Base-by-base conservation (phyloP, 2,329 filamentous ascomycete genomes). In the Huntiella bhutanensis region DNA sequence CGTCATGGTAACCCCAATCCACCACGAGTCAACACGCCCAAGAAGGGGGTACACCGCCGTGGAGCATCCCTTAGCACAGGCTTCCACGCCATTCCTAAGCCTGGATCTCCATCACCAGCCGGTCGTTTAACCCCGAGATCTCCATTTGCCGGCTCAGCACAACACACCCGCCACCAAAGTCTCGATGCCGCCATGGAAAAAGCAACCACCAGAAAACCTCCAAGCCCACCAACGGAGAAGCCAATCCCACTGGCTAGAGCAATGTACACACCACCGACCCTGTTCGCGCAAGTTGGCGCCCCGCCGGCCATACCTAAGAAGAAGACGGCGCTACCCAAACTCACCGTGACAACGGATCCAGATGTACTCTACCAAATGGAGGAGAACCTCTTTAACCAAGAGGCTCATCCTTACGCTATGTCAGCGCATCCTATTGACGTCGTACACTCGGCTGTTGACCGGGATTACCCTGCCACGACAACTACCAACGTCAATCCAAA, bases 311-410 rank as follows among this genome's bases (percentile, higher is more conserved):
- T 10, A 4, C 32, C 33, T 5, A 36, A 39, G 16, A 33, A 33
- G 32, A 43, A 40, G 32, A 32, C 35, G n/a, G 33, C 34, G 13
- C 35, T 44, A 22, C 49, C 49, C 3, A 47, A 45, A 16, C 42
- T 50, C 5, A 50, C 45, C 16, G 37, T 50, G n/a, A 42, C 43
- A n/a, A 50, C 49, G 7, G 45, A 50, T 33, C 45, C 49, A 4
- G 36, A 47, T 33, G 37, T 50, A 2, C 28, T 50, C 11, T 43
- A 38, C n/a, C 28, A 45, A 19, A 50, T 50, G 49, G 49, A 50
- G 34, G 38, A 47, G 13, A 40, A 38, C 3, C 19, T 47, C 12
- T 47, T 38, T 19, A 41, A 41, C 5, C 39, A 33, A 8, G 39
- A 41, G 17, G 39, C 22, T 7, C 46, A 47, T 39, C 46, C 46